Conservation (phyloP, 805 yeast species). For the Yarrowia osloensis region DNA sequence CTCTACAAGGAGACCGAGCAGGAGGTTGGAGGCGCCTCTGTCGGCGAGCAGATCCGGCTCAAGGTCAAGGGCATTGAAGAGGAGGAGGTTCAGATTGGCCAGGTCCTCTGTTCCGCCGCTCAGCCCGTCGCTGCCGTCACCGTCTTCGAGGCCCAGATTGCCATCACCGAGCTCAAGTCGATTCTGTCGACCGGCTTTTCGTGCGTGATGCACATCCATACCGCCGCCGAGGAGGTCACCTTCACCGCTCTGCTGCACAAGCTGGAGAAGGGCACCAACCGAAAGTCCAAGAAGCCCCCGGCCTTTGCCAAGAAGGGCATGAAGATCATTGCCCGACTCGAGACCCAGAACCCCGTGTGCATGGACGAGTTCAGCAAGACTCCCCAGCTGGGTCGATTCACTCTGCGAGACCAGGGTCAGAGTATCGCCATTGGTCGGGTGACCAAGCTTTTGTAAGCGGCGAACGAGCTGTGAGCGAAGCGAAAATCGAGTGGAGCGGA, state of each 20-base stretch:
- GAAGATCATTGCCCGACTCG: slow-evolving; percentile 93
- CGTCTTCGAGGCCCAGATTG: slow-evolving; percentile 91
- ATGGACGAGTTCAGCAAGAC: slow-evolving; percentile 89
- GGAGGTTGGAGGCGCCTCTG: slow-evolving; percentile 83
- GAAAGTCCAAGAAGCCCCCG: slow-evolving; percentile 94
- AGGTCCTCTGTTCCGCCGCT: slow-evolving; percentile 80
- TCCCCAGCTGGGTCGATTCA: slow-evolving; percentile 96
- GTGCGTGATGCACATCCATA: slow-evolving; percentile 98
- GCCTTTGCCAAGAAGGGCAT: slow-evolving; percentile 98
- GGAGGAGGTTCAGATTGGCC: slow-evolving; percentile 91
- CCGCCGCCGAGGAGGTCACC: slow-evolving; percentile 94
- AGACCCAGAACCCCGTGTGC: slow-evolving; percentile 84
- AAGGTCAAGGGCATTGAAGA: slow-evolving; percentile 95
- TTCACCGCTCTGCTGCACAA: slow-evolving; percentile 83
- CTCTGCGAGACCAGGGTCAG: slow-evolving; percentile 96
- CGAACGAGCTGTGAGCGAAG: too few species aligned
- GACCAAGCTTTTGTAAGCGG: slow-evolving; percentile 62
- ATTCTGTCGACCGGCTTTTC: slow-evolving; percentile 94
- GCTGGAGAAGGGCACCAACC: slow-evolving; percentile 94
- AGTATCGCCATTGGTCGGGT: slow-evolving; percentile 99
- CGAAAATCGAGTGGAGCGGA: too few species aligned
- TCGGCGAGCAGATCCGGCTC: slow-evolving; percentile 97
- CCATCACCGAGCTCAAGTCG: slow-evolving; percentile 93
- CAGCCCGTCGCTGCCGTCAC: slow-evolving; percentile 91
- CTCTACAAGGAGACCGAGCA: slow-evolving; percentile 94